Conservation (phyloP, 345 rosid species). For the Lepidium aucheri region DNA sequence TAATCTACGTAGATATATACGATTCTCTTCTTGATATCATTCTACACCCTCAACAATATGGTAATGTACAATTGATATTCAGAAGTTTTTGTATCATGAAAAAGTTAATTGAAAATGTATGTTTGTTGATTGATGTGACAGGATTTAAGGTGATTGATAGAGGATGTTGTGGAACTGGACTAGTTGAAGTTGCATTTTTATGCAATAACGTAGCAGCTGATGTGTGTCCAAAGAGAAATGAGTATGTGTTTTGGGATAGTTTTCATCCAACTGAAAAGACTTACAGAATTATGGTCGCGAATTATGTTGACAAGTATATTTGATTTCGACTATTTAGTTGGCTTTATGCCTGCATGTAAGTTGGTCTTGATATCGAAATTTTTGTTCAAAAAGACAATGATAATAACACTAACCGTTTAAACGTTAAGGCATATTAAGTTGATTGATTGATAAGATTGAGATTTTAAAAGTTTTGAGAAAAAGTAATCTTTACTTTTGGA, state of each 20-base stretch:
- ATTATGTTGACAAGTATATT: not conserved
- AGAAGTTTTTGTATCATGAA: too few relatives aligned
- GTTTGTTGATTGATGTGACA: constrained; percentile 2
- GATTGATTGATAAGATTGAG: too few relatives aligned
- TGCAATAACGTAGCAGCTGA: constrained; percentile 27
- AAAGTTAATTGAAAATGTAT: not conserved
- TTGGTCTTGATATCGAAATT: not conserved
- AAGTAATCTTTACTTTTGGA: too few relatives aligned
- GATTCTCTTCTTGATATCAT: constrained; percentile 32
- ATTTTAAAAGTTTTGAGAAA: too few relatives aligned
- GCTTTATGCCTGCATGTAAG: too few relatives aligned
- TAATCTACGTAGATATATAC: constrained; percentile 38
- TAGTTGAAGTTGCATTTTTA: constrained; percentile 38
- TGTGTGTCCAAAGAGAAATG: constrained; percentile 35
- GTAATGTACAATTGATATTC: constrained; percentile 13
- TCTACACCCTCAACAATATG: constrained; percentile 40
- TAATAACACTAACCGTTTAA: too few relatives aligned
- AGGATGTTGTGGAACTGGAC: constrained; percentile 74
- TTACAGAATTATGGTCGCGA: constrained; percentile 21
- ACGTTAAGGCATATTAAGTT: too few relatives aligned
- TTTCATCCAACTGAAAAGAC: constrained; percentile 66
- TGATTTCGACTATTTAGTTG: not conserved
- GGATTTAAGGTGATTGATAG: constrained; percentile 40
- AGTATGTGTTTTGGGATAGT: constrained; percentile 67
- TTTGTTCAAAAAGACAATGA: not conserved